phyloP scores from a whole-genome alignment of 1,284 basidiomycete genomes.

The Ustilago hordei region DNA sequence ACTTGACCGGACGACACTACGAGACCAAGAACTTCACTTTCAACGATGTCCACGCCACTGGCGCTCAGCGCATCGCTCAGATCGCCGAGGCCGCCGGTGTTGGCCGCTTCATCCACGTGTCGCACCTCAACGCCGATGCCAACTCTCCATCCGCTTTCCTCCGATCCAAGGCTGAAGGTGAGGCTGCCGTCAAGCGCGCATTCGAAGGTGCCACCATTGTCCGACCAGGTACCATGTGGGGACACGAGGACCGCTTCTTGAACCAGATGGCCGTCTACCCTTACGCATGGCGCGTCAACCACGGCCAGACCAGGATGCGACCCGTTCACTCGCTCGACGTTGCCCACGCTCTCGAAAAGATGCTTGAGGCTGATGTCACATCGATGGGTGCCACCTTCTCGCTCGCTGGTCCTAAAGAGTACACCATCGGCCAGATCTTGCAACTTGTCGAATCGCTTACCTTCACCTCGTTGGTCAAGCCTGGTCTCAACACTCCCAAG shows the following conservation, averaged over 20 bases:
- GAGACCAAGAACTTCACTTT: constrained; percentile 93
- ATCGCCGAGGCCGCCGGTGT: constrained; percentile 83
- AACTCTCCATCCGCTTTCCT: constrained; percentile 87
- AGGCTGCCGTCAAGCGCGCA: constrained; percentile 84
- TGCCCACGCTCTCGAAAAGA: constrained; percentile 86
- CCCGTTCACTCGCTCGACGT: constrained; percentile 95
- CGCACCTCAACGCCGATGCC: constrained; percentile 89
- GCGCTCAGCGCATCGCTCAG: constrained; percentile 78
- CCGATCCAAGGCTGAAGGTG: constrained; percentile 88
- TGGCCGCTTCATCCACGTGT: constrained; percentile 90
- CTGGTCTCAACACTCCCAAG: constrained; percentile 82
- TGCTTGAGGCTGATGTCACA: constrained; percentile 77
- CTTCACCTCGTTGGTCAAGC: constrained; percentile 75
- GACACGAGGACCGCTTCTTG: constrained; percentile 92
- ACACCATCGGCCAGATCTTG: constrained; percentile 86
- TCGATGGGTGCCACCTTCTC: constrained; percentile 78
- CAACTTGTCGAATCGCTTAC: constrained; percentile 85
- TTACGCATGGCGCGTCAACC: constrained; percentile 94
- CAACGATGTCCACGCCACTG: constrained; percentile 81
- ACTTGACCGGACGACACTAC: constrained; percentile 87
- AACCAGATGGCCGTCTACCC: constrained; percentile 94
- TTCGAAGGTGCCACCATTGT: constrained; percentile 92
- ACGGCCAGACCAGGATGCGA: constrained; percentile 84
- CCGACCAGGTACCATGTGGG: constrained; percentile 86
- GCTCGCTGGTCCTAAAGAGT: constrained; percentile 88